These are phyloP conservation scores for Nymphaea thermarum DNA, from an alignment of 164 flowering plant genomes.

Conservation along the genomic window DNA sequence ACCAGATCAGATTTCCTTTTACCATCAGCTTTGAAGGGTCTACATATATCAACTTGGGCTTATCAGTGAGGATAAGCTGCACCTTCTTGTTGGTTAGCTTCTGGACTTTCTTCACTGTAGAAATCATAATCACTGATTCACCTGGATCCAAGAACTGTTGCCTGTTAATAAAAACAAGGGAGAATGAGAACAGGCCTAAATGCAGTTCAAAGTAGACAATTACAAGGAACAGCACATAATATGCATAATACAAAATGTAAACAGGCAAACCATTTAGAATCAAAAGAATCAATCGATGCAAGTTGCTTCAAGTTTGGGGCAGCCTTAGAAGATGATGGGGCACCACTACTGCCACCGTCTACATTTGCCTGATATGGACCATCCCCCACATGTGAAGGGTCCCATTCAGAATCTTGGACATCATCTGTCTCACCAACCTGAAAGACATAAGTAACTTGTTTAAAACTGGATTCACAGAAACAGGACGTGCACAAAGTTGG, in stretches of 20 bases:
- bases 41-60: constrained; percentile 81
- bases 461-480: too few species aligned
- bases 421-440: constrained; percentile 27
- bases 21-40: constrained; percentile 74
- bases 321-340: constrained; percentile 54
- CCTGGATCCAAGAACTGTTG: constrained; percentile 92
- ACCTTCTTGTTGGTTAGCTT: constrained; percentile 91
- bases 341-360: constrained; percentile 34
- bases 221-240: not conserved
- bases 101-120: constrained; percentile 84
- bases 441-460: too few species aligned
- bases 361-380: constrained; percentile 20
- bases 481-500: too few species aligned
- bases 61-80: constrained; percentile 96
- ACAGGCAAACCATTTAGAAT: constrained; percentile 73
- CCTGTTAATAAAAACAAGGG: constrained; percentile 28
- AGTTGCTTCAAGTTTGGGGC: constrained; percentile 58
- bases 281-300: constrained; percentile 97
- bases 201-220: not conserved
- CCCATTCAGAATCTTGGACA: constrained; percentile 55
- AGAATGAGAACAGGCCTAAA: not conserved
- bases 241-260: too few species aligned
- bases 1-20: constrained; percentile 84
- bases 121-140: constrained; percentile 95
- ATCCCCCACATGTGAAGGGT: constrained; percentile 70